Conservation (phyloP, 345 rosid species). For the Aurinia saxatilis region DNA sequence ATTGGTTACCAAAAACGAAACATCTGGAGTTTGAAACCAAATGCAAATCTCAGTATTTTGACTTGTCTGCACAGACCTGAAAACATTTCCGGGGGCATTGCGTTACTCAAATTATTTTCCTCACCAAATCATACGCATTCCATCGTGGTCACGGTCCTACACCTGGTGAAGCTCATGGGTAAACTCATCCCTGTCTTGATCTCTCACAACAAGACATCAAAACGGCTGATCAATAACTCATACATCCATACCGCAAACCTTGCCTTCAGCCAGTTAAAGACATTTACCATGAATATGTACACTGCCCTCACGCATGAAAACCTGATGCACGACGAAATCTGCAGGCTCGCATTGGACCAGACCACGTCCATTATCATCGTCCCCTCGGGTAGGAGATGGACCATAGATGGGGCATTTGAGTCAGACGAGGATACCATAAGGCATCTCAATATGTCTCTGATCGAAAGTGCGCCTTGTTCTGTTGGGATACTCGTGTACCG, state of each 20-base stretch:
- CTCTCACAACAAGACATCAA: slow-evolving; percentile 26
- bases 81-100: slow-evolving; percentile 17
- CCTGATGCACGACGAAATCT: slow-evolving; percentile 14
- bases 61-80: slow-evolving; percentile 40
- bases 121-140: slow-evolving; percentile 20
- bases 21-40: slow-evolving; percentile 5
- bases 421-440: too few relatives aligned
- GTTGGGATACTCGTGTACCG: too few relatives aligned
- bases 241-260: slow-evolving; percentile 3
- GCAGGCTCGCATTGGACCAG: slow-evolving; percentile 10
- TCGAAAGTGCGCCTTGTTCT: too few relatives aligned
- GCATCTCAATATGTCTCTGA: too few relatives aligned
- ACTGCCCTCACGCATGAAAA: slow-evolving; percentile 2
- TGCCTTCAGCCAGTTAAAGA: neutral
- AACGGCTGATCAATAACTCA: neutral
- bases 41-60: slow-evolving; percentile 31
- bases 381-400: slow-evolving; percentile 23
- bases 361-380: neutral
- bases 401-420: neutral
- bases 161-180: slow-evolving; percentile 42
- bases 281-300: neutral
- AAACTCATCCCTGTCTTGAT: slow-evolving; percentile 33
- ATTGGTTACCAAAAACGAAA: slow-evolving; percentile 4
- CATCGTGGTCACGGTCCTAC: slow-evolving; percentile 34
- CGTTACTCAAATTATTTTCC: slow-evolving; percentile 19